phyloP scores from a whole-genome alignment of 2,329 filamentous ascomycete genomes.

The Parafenestella ontariensis region DNA sequence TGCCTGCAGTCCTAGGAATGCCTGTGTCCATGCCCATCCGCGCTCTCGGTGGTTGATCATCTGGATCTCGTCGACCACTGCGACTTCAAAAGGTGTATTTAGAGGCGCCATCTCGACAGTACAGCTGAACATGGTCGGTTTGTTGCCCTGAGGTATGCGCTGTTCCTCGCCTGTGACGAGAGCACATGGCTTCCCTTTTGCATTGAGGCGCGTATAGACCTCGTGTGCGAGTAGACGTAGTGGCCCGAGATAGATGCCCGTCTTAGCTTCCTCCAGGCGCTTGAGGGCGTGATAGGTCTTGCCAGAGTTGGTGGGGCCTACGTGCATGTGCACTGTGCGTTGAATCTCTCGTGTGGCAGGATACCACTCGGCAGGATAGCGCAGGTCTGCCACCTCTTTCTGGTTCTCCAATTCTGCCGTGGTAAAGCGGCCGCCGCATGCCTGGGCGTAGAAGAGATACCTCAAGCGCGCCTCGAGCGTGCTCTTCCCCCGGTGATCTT shows the following conservation, averaged over 20 bases:
- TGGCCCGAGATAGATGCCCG: conserved; percentile 89
- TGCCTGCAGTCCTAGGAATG: conserved; percentile 83
- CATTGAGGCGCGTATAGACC: conserved; percentile 85
- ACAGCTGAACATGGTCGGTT: conserved; percentile 72
- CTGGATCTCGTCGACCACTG: conserved; percentile 97
- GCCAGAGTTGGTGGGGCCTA: conserved; percentile 96
- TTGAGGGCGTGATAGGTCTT: conserved; percentile 96
- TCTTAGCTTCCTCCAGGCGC: conserved; percentile 75
- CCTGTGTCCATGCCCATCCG: conserved; percentile 94
- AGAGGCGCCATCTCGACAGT: conserved; percentile 89
- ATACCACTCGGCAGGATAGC: conserved; percentile 93
- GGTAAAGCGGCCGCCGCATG: conserved; percentile 44
- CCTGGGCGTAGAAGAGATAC: conserved; percentile 67
- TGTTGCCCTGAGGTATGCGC: conserved; percentile 64
- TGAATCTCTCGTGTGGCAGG: conserved; percentile 81
- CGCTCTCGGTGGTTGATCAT: conserved; percentile 85
- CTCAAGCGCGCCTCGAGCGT: conserved; percentile 63
- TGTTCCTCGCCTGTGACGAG: conserved; percentile 92
- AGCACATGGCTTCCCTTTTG: conserved; percentile 77
- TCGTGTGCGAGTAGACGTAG: conserved; percentile 89
- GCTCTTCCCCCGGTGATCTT: conserved; percentile 17
- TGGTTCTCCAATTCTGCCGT: conserved; percentile 47
- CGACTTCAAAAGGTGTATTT: conserved; percentile 75
- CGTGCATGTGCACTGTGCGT: conserved; percentile 86
- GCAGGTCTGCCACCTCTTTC: conserved; percentile 72